Evolutionary conservation across 257 asterid genomes (phyloP), one percentile per base, ranked within the genome.

Genomic region (Eucommia ulmoides): DNA sequence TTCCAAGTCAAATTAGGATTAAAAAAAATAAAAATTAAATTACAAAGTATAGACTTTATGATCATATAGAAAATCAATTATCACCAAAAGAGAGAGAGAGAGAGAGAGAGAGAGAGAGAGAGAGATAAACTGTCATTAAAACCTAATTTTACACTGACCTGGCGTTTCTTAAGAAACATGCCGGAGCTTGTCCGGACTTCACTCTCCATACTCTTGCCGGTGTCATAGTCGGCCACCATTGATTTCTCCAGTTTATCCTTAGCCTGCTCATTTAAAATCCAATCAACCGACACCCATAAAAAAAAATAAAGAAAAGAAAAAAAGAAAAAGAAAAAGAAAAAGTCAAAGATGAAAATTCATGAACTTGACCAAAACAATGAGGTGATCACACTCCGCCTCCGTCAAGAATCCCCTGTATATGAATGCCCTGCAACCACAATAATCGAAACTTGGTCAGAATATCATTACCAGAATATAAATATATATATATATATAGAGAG

Each of bases 151-250:
- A 59, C 46, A 50, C 81, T 26, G 49, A 83, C 99, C 97, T 83
- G 94, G 19, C 54, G 69, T 65, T 79, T 83, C 9, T 0, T 6
- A 10, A 91, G 72, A 78, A 87, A 91, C 79, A 78, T 73, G 67
- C 97, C 99, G 4, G 94, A 81, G 68, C 97, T 91, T 38, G 99
- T 91, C 51, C 99, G 78, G 24, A 77, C 93, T 59, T 86, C 82
- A 41, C 97, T 91, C 65, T 76, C 95, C 22, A 86, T 21, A 56
- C 93, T 87, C 83, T 77, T 72, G 33, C 99, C 99, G 42, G 99
- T 74, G 2, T 79, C 91, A 61, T 79, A 75, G 67, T 83, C 94
- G 45, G 95, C 87, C 48, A 91, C 99, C 99, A 81, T 81, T 45
- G 99, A 87, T 63, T 91, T 91, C 71, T 83, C 95, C 72, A 81